Evolutionary conservation across 768 basidiomycete genomes (phyloP).

Genomic region (Kwoniella sp.): DNA sequence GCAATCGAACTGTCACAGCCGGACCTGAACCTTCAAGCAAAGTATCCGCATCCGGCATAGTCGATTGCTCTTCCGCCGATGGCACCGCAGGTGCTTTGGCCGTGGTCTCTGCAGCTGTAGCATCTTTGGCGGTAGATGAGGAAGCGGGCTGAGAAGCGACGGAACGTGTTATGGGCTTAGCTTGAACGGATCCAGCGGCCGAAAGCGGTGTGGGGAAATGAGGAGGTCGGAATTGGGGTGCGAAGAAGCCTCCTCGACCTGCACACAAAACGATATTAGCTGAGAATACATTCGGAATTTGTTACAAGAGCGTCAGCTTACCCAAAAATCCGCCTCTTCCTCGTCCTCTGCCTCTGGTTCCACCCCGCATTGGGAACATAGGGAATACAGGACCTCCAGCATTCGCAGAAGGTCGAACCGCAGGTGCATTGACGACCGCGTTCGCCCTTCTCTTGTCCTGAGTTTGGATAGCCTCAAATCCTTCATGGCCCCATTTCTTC

Average conservation of each 20-base stretch:
- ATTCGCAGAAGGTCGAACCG: background rate
- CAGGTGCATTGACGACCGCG: background rate
- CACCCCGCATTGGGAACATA: conserved; percentile 6
- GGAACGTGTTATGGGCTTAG: conserved; percentile 1
- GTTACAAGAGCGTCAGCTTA: conserved; percentile 13
- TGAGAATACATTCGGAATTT: too few relatives aligned
- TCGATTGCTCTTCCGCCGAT: conserved; percentile 24
- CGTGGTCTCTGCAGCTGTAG: background rate
- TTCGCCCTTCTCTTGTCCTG: conserved; percentile 7
- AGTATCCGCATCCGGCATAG: conserved; percentile 33
- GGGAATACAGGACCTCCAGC: background rate
- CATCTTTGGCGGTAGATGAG: too few relatives aligned
- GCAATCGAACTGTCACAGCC: conserved; percentile 37
- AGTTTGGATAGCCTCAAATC: conserved; percentile 31
- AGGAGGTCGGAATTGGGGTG: conserved; percentile 19
- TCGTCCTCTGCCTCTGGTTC: conserved; percentile 31
- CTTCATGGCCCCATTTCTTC: conserved; percentile 48
- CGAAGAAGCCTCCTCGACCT: conserved; percentile 24
- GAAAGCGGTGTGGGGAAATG: background rate
- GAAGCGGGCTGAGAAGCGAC: background rate
- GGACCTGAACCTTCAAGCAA: conserved; percentile 25
- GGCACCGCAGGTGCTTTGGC: background rate
- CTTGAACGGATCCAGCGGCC: conserved; percentile 2
- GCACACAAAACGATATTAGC: background rate
- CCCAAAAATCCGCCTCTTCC: conserved; percentile 32